These are phyloP conservation scores for Microthlaspi erraticum DNA, from an alignment of 345 rosid species.

Conservation along the genomic window DNA sequence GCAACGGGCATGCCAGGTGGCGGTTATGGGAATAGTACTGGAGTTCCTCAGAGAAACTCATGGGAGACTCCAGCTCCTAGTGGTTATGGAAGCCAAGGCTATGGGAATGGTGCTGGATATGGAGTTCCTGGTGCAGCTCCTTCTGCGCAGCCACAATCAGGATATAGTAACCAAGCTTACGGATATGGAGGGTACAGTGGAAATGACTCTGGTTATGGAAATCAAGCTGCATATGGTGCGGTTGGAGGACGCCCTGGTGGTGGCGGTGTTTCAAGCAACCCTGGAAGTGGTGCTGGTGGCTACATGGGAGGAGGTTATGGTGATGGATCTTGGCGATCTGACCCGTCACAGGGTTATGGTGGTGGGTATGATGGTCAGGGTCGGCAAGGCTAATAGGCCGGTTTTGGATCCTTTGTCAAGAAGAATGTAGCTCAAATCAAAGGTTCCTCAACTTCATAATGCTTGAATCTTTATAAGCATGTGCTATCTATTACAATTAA, in stretches of 20 bases:
- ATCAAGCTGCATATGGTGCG: constrained; percentile 68
- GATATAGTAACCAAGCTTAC: constrained; percentile 76
- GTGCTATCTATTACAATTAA: constrained; percentile 60
- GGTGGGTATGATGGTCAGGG: constrained; percentile 71
- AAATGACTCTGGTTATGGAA: constrained; percentile 74
- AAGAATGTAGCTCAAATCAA: constrained; percentile 49
- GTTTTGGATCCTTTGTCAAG: constrained; percentile 43
- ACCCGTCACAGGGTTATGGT: constrained; percentile 69
- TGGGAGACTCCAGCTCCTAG: constrained; percentile 78
- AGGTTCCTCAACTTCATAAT: constrained; percentile 54
- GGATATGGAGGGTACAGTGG: constrained; percentile 77
- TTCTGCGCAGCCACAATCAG: constrained; percentile 73
- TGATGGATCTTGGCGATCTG: constrained; percentile 76
- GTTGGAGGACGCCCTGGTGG: constrained; percentile 61
- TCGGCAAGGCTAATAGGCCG: constrained; percentile 63
- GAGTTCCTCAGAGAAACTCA: constrained; percentile 55
- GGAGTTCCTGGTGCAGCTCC: constrained; percentile 57
- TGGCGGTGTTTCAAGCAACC: constrained; percentile 10
- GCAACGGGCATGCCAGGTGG: constrained; percentile 30
- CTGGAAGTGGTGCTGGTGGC: constrained; percentile 56
- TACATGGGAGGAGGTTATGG: constrained; percentile 73
- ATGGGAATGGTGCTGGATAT: constrained; percentile 63
- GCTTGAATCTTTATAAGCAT: constrained; percentile 67
- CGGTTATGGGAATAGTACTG: constrained; percentile 31
- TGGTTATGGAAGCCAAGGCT: constrained; percentile 82